Base-by-base conservation (phyloP, 2,329 filamentous ascomycete species). In the Nothophaeocryptopus gaeumannii region DNA sequence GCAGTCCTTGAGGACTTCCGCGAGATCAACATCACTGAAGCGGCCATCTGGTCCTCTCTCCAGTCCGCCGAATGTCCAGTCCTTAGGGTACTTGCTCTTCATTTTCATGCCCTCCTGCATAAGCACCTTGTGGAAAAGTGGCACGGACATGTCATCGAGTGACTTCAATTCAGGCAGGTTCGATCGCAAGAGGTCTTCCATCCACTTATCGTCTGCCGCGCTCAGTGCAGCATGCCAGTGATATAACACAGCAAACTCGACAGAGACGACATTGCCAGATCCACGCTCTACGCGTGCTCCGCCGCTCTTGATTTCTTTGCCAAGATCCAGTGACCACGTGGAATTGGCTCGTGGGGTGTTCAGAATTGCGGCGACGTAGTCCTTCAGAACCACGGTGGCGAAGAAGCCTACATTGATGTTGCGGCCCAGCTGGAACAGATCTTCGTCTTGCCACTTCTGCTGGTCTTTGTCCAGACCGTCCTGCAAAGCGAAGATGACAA, bases 321-420 rank as follows among this genome's bases (percentile, higher is more conserved):
- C 71, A 8, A 74, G 68, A 51, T 74, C 67, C 4, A 76, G 67
- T 8, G 67, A 71, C 74, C 74, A 77, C 7, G 67, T 67, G 1
- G 73, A 74, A 49, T 74, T 70, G 14, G 73, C 71, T 37, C 73
- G 65, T 1, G 71, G 70, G 5, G 71, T 74, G 51, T 74, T 74
- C 38, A 75, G 61, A 57, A 75, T 75, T n/a, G 72, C 69, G 4
- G 69, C 66, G 13, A 75, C 73, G 51, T 75, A 75, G 53, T 76
- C 73, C 45, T 69, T 72, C 34, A 76, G 53, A 1, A 75, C 72
- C 3, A 75, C 70, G 0, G 70, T 67, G 2, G 72, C 72, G 59
- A 75, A 76, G 58, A 73, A 75, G 31, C 72, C 73, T 13, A 74
- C 72, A 48, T 75, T 76, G 56, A 75, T 74, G 53, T 74, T 74